A percentile compares a stretch with the other conserved stretches of the same genome.
Conservation (phyloP, 2,329 filamentous ascomycete genomes). For the Periglandula ipomoeae region DNA sequence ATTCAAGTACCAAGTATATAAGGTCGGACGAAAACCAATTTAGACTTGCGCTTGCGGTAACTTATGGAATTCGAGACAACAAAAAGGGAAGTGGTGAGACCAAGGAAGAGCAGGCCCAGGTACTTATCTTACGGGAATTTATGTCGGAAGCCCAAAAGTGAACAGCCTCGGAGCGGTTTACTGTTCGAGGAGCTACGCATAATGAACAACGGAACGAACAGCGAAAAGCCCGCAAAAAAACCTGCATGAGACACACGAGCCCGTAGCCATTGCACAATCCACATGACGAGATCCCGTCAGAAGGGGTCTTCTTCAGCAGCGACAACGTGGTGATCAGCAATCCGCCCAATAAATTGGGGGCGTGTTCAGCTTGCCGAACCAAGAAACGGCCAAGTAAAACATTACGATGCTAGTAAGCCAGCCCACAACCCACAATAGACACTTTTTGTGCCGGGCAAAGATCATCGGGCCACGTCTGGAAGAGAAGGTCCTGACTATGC, state of each 20-base stretch:
- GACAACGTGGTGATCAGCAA: not conserved
- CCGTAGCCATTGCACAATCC: too few species aligned
- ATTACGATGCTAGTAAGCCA: not conserved
- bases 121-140: not conserved
- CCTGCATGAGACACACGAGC: too few species aligned
- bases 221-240: too few species aligned
- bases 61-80: not conserved
- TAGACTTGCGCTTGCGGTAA: not conserved
- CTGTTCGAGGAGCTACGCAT: not conserved
- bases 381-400: not conserved
- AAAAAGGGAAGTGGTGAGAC: not conserved
- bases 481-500: not conserved
- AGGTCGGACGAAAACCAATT: not conserved
- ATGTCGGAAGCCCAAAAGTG: not conserved
- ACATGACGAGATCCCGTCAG: not conserved
- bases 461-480: not conserved
- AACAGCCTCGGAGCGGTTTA: not conserved
- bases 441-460: not conserved
- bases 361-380: not conserved
- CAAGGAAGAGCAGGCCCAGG: not conserved
- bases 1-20: not conserved
- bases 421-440: not conserved
- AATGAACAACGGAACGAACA: not conserved
- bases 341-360: not conserved
- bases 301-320: not conserved